Evolutionary conservation across 371 early-diverging fungal genomes (phyloP).

Genomic region (Actinomucor elegans): DNA sequence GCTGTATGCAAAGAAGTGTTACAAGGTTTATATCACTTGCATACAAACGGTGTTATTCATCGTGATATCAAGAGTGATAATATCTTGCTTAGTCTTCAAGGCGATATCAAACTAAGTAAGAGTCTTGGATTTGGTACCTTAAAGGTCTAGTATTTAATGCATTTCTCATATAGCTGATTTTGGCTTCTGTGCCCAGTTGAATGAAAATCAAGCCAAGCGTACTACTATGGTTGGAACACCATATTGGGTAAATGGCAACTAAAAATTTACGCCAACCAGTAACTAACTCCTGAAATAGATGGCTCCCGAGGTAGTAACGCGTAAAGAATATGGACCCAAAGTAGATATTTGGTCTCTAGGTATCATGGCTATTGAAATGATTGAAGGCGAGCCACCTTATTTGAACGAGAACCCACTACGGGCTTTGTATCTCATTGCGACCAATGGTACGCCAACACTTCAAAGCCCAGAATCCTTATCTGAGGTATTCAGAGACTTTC

Average conservation of each 20-base stretch:
- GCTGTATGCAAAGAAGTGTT: slow-evolving; percentile 69
- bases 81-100: slow-evolving; percentile 68
- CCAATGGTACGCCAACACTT: slow-evolving; percentile 79
- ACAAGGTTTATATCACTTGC: slow-evolving; percentile 49
- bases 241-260: slow-evolving; percentile 61
- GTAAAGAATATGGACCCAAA: slow-evolving; percentile 79
- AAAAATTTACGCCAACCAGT: no score
- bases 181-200: slow-evolving; percentile 83
- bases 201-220: slow-evolving; percentile 60
- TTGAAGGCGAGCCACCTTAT: slow-evolving; percentile 83
- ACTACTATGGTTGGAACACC: slow-evolving; percentile 82
- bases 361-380: slow-evolving; percentile 80
- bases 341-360: slow-evolving; percentile 93
- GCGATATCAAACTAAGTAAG: slow-evolving; percentile 73
- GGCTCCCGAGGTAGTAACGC: slow-evolving; percentile 84
- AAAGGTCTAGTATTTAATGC: no score
- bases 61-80: slow-evolving; percentile 93
- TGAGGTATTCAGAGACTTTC: slow-evolving; percentile 64
- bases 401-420: slow-evolving; percentile 74
- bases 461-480: slow-evolving; percentile 71
- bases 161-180: slow-evolving; percentile 76
- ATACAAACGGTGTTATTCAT: slow-evolving; percentile 81
- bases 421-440: slow-evolving; percentile 82
- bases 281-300: slow-evolving; percentile 32
- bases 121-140: background rate